These are phyloP conservation scores for Lasiodiplodia theobromae DNA, from an alignment of 2,329 filamentous ascomycete genomes.

Conservation along the genomic window DNA sequence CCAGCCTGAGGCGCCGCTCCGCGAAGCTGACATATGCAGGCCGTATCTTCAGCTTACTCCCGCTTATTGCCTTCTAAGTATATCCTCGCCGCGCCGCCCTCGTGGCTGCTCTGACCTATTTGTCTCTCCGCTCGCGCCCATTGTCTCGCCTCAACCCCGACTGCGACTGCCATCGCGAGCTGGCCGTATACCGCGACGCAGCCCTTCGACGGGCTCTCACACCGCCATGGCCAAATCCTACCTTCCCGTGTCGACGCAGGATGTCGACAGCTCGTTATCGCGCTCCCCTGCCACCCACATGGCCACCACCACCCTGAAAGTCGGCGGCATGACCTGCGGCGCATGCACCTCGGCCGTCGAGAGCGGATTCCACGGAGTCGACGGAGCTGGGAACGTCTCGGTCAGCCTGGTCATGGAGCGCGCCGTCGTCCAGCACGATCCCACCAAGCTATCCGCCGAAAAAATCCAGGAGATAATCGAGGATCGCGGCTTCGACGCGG, in stretches of 20 bases:
- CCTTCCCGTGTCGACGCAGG: conserved; percentile 33
- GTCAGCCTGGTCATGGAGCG: conserved; percentile 95
- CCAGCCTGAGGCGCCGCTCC: background rate
- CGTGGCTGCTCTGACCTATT: background rate
- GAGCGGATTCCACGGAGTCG: conserved; percentile 81
- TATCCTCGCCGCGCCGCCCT: background rate
- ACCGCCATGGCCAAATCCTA: conserved; percentile 40
- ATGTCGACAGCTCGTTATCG: conserved; percentile 26
- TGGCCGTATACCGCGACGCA: conserved; percentile 3
- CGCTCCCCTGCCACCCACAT: conserved; percentile 58
- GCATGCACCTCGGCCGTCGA: conserved; percentile 96
- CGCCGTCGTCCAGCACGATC: conserved; percentile 92
- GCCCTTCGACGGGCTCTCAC: conserved; percentile 1
- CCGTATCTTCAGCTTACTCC: conserved; percentile 25
- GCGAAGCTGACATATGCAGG: conserved; percentile 28
- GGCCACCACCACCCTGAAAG: conserved; percentile 88
- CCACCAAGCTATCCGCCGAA: conserved; percentile 74
- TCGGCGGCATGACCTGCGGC: conserved; percentile 88
- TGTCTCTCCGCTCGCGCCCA: conserved; percentile 4
- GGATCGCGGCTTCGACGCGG: conserved; percentile 89
- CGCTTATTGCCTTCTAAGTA: conserved; percentile 7
- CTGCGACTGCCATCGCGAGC: conserved; percentile 1
- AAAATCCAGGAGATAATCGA: conserved; percentile 85
- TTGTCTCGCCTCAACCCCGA: conserved; percentile 2
- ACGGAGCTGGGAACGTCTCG: conserved; percentile 84